Evolutionary conservation across 805 yeast genomes (phyloP).

Genomic region (Yarrowia sp.): DNA sequence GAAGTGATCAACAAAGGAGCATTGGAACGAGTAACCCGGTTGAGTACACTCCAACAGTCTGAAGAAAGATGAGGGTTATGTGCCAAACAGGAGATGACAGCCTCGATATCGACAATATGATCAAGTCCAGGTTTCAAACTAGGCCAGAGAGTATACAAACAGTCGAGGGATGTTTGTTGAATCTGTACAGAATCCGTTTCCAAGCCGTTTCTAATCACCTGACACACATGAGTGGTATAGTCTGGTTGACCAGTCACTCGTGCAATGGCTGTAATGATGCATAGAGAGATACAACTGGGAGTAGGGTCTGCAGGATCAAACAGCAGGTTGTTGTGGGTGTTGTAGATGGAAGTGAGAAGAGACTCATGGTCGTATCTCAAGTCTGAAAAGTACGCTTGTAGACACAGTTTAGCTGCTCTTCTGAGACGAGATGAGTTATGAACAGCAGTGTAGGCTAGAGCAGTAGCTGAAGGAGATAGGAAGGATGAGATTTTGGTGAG

Average conservation of each 20-base stretch:
- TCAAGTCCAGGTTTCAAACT: background rate
- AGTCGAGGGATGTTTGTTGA: background rate
- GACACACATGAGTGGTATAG: background rate
- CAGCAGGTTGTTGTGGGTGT: background rate
- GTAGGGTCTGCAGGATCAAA: conserved; percentile 4
- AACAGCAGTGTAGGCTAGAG: background rate
- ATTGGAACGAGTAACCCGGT: background rate
- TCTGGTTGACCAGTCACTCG: conserved; percentile 1
- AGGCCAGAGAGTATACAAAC: background rate
- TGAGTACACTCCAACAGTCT: background rate
- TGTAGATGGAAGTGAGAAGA: background rate
- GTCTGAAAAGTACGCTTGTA: conserved; percentile 1
- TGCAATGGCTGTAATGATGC: conserved; percentile 13
- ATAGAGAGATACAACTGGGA: background rate
- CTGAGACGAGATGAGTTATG: background rate
- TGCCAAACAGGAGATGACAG: background rate
- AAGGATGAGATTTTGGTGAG: background rate
- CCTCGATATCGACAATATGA: conserved; percentile 20
- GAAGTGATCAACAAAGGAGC: conserved; percentile 1
- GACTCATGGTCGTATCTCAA: conserved; percentile 1
- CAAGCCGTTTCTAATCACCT: conserved; percentile 6
- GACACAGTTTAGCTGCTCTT: conserved; percentile 18
- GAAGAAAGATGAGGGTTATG: background rate
- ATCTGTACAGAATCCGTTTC: conserved; percentile 4
- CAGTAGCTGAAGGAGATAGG: background rate